phyloP scores from a whole-genome alignment of 805 yeast species.

The Candida fluviatilis region DNA sequence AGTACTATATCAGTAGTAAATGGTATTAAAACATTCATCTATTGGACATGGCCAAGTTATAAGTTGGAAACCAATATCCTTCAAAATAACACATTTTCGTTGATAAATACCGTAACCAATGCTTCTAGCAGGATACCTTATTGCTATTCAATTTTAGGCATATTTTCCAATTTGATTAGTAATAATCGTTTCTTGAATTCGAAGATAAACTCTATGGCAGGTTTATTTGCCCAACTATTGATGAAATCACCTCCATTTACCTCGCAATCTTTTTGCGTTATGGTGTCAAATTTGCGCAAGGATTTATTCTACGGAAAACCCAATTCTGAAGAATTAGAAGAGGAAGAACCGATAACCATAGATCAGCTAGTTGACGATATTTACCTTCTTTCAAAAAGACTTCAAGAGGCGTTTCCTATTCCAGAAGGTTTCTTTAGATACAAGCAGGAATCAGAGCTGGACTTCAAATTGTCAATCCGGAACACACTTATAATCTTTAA shows the following conservation, averaged over 20 bases:
- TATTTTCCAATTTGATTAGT: slow-evolving; percentile 7
- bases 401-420: slow-evolving; percentile 1
- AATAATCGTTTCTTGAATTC: slow-evolving; percentile 4
- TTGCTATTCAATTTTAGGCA: slow-evolving; percentile 4
- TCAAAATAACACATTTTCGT: slow-evolving; percentile 8
- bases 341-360: slow-evolving; percentile 5
- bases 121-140: slow-evolving; percentile 9
- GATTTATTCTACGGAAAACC: slow-evolving; percentile 7
- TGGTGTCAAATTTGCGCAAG: slow-evolving; percentile 6
- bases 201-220: slow-evolving; percentile 2
- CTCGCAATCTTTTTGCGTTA: neutral
- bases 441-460: slow-evolving; percentile 15
- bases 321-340: slow-evolving; percentile 5
- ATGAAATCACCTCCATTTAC: neutral
- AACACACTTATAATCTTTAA: slow-evolving; percentile 15
- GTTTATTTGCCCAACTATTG: slow-evolving; percentile 3
- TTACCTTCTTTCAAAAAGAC: slow-evolving; percentile 6
- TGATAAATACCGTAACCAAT: slow-evolving; percentile 10
- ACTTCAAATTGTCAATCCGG: slow-evolving; percentile 12
- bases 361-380: slow-evolving; percentile 14
- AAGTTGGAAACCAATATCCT: slow-evolving; percentile 5
- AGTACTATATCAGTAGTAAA: neutral
- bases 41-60: slow-evolving; percentile 1
- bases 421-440: slow-evolving; percentile 7
- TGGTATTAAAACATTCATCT: neutral